Conservation (phyloP, 2,329 filamentous ascomycete genomes). For the Aspergillus sp. region DNA sequence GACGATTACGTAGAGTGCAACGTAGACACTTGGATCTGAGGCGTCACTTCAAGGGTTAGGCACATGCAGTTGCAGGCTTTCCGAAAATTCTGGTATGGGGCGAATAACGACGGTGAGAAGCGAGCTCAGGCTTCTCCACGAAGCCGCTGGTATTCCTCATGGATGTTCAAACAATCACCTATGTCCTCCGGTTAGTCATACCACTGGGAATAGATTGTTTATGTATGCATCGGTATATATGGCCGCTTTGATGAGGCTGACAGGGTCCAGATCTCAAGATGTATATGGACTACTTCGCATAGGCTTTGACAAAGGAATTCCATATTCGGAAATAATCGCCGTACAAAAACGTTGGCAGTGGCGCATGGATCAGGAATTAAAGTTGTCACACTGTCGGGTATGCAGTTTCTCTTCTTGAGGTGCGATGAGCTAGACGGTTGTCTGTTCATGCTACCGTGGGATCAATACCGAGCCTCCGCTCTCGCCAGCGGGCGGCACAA, state of each 20-base stretch:
- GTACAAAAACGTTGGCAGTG: slow-evolving; percentile 13
- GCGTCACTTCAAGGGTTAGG: neutral
- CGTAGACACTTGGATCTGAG: neutral
- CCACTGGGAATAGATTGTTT: no score
- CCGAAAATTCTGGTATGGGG: neutral
- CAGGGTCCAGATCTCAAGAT: neutral
- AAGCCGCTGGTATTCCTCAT: neutral
- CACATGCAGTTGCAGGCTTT: neutral
- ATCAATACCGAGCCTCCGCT: neutral
- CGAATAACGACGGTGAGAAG: neutral
- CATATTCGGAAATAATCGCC: neutral
- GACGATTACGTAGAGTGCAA: neutral
- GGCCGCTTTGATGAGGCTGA: slow-evolving; percentile 8
- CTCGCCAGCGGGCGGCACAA: neutral
- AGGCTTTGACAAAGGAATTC: neutral
- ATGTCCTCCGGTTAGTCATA: no score
- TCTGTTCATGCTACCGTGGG: neutral
- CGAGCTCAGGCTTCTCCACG: neutral
- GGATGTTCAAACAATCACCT: neutral
- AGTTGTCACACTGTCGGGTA: neutral
- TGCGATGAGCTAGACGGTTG: neutral
- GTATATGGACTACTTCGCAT: neutral
- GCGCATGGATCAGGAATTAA: slow-evolving; percentile 11
- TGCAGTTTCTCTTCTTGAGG: neutral
- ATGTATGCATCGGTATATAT: neutral